Conservation (phyloP, 352 stramenopile genomes). For the Globisporangium viniferum region DNA sequence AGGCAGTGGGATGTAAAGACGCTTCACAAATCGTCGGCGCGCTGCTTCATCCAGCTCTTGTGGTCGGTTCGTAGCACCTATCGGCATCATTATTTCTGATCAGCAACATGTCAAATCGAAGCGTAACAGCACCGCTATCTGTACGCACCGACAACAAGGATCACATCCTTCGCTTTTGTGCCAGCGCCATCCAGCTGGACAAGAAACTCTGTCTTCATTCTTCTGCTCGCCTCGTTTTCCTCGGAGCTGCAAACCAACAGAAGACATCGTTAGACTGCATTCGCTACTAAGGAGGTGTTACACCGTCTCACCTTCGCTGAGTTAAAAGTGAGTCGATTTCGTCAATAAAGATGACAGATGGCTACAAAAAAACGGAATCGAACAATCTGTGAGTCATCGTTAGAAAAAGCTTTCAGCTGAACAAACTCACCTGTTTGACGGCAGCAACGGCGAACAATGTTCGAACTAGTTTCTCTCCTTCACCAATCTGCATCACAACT, state of each 20-base stretch:
- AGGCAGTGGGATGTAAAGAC: slow-evolving; percentile 97
- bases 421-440: slow-evolving; percentile 70
- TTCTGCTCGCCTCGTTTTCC: slow-evolving; percentile 96
- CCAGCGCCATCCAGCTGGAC: slow-evolving; percentile 96
- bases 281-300: not conserved
- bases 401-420: not conserved
- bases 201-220: slow-evolving; percentile 99
- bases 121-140: not conserved
- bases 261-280: not conserved
- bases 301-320: slow-evolving; percentile 75
- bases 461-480: slow-evolving; percentile 97
- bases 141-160: slow-evolving; percentile 80
- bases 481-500: slow-evolving; percentile 85
- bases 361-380: slow-evolving; percentile 42
- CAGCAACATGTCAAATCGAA: not conserved
- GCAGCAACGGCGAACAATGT: slow-evolving; percentile 96
- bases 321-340: slow-evolving; percentile 99
- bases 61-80: slow-evolving; percentile 95
- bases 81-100: not conserved
- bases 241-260: slow-evolving; percentile 58
- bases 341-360: slow-evolving; percentile 99
- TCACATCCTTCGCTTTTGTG: slow-evolving; percentile 89
- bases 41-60: slow-evolving; percentile 98
- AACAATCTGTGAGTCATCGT: not conserved
- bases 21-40: slow-evolving; percentile 95